A percentile compares a stretch with the other conserved stretches of the same genome.
These are phyloP conservation scores for Marchantia polymorpha DNA, from an alignment of 225 moss, liverwort and hornwort species.

Conservation along the genomic window DNA sequence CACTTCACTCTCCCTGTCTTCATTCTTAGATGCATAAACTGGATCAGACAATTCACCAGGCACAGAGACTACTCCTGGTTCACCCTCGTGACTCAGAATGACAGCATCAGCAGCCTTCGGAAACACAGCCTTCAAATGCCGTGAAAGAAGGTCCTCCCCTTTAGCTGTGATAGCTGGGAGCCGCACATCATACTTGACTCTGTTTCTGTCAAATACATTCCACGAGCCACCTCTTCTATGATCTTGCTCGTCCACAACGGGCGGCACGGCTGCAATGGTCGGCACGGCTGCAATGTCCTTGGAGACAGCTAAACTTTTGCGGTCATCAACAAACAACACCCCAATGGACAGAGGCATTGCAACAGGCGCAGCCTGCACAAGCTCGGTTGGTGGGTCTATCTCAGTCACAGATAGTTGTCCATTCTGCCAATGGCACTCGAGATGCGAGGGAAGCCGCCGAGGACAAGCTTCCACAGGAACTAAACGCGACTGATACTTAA, in stretches of 20 bases:
- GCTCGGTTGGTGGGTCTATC: background rate
- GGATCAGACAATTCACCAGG: background rate
- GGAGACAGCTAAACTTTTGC: background rate
- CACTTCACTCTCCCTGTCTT: background rate
- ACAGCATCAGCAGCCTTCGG: background rate
- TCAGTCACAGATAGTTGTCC: slow-evolving; percentile 25
- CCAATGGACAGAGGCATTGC: slow-evolving; percentile 1
- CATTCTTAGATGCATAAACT: background rate
- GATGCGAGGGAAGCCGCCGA: slow-evolving; percentile 14
- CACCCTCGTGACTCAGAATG: background rate
- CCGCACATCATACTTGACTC: slow-evolving; percentile 24
- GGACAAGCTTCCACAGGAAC: background rate
- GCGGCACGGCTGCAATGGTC: background rate
- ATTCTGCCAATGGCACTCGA: slow-evolving; percentile 37
- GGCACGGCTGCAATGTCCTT: background rate
- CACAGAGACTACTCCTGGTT: background rate
- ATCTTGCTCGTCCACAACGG: too few relatives aligned
- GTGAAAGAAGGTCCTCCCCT: background rate
- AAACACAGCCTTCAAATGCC: too few relatives aligned
- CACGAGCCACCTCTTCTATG: background rate
- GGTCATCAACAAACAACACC: slow-evolving; percentile 39
- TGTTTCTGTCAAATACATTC: slow-evolving; percentile 1
- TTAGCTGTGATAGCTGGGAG: background rate
- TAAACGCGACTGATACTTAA: background rate
- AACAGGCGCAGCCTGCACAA: slow-evolving; percentile 1